Evolutionary conservation across 352 stramenopile genomes (phyloP).

Genomic region (Phytophthora pisi): DNA sequence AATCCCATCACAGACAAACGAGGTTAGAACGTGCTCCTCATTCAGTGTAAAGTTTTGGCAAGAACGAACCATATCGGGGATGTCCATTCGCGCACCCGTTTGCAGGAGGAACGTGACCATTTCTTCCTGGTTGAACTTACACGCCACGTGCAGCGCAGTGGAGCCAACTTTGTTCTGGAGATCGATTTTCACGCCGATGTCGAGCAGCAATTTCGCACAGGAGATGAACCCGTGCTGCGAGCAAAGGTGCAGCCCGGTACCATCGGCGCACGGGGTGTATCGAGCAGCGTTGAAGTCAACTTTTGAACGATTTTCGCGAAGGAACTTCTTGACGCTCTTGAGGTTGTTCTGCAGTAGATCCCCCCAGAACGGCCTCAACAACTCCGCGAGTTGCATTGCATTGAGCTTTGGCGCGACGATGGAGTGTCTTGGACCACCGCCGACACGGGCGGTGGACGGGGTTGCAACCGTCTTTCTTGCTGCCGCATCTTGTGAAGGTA

Average conservation of each 20-base stretch:
- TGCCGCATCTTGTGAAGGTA: constrained; percentile 3
- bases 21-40: neutral
- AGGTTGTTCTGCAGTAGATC: constrained; percentile 56
- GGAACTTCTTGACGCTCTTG: constrained; percentile 48
- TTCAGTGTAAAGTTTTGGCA: neutral
- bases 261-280: constrained; percentile 49
- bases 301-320: constrained; percentile 40
- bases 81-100: constrained; percentile 39
- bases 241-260: constrained; percentile 58
- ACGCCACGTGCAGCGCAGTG: constrained; percentile 62
- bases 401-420: constrained; percentile 38
- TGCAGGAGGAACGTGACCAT: constrained; percentile 49
- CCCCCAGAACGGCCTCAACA: constrained; percentile 62
- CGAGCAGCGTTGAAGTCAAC: constrained; percentile 48
- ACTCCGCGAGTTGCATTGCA: constrained; percentile 38
- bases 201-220: constrained; percentile 50
- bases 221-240: constrained; percentile 53
- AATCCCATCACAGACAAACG: constrained; percentile 6
- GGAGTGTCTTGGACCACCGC: neutral
- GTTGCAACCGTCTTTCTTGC: constrained; percentile 1
- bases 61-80: constrained; percentile 56
- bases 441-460: neutral
- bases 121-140: constrained; percentile 48
- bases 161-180: constrained; percentile 65
- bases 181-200: constrained; percentile 36